phyloP scores from a whole-genome alignment of 2,329 filamentous ascomycete genomes.

The Monosporascus sp. region DNA sequence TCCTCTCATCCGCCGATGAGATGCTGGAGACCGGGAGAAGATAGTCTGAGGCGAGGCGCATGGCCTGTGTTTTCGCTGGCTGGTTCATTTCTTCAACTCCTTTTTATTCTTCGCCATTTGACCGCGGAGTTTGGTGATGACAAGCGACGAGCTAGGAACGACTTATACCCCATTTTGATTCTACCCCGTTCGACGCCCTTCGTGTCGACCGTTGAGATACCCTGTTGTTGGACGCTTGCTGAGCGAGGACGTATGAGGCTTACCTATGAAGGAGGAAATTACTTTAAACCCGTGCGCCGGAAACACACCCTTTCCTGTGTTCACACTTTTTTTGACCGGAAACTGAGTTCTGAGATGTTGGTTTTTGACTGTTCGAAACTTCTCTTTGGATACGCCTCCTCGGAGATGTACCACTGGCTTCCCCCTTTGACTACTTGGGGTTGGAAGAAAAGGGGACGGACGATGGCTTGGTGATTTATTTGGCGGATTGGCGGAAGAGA shows the following conservation, averaged over 20 bases:
- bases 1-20: slow-evolving; percentile 5
- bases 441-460: background rate
- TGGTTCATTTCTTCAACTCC: slow-evolving; percentile 11
- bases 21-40: slow-evolving; percentile 6
- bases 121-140: slow-evolving; percentile 11
- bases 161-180: slow-evolving; percentile 1
- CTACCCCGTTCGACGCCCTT: slow-evolving; percentile 6
- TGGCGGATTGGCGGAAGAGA: too few relatives aligned
- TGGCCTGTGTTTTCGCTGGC: slow-evolving; percentile 11
- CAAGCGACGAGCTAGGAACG: slow-evolving; percentile 9
- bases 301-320: background rate
- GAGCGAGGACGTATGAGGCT: slow-evolving; percentile 12
- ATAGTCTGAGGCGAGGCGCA: slow-evolving; percentile 1
- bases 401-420: too few relatives aligned
- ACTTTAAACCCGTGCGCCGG: background rate
- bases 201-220: slow-evolving; percentile 17
- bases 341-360: too few relatives aligned
- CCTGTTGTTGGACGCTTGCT: slow-evolving; percentile 16
- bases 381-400: too few relatives aligned
- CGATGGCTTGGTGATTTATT: too few relatives aligned
- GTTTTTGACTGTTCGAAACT: too few relatives aligned
- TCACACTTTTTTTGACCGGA: too few relatives aligned
- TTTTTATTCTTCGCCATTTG: slow-evolving; percentile 9
- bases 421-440: too few relatives aligned
- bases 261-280: too few relatives aligned